Conservation (phyloP, 192 early-diverging fungal species). For the Entomortierella beljakovae region DNA sequence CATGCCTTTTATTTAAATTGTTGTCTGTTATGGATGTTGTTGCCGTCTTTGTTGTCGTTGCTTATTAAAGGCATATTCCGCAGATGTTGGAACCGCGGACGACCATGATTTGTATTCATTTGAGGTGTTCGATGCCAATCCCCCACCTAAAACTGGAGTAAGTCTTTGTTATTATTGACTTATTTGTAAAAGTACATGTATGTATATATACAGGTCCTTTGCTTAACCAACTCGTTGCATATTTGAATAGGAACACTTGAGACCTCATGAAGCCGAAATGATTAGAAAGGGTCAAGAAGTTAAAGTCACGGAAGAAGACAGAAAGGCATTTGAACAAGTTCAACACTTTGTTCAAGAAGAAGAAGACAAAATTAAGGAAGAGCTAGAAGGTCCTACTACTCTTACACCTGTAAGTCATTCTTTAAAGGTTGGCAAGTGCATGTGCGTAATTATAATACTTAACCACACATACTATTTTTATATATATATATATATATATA, state of each 20-base stretch:
- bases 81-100: conserved; percentile 59
- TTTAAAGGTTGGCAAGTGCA: too few species aligned
- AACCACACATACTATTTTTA: background rate
- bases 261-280: conserved; percentile 48
- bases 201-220: background rate
- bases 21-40: background rate
- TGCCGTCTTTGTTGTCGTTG: background rate
- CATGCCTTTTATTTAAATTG: background rate
- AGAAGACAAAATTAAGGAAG: conserved; percentile 31
- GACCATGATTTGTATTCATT: conserved; percentile 84
- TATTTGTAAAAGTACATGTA: too few species aligned
- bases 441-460: too few species aligned
- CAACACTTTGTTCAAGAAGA: conserved; percentile 36
- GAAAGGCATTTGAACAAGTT: conserved; percentile 26
- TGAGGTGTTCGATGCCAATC: conserved; percentile 80
- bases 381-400: background rate
- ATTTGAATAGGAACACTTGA: conserved; percentile 17
- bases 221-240: background rate
- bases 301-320: conserved; percentile 40
- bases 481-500: background rate
- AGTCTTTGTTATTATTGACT: background rate
- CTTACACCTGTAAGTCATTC: background rate
- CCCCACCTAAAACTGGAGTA: conserved; percentile 46
- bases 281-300: conserved; percentile 34
- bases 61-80: conserved; percentile 31